Evolutionary conservation across 2,329 filamentous ascomycete genomes (phyloP).

Genomic region (Davidsoniella eucalypti): DNA sequence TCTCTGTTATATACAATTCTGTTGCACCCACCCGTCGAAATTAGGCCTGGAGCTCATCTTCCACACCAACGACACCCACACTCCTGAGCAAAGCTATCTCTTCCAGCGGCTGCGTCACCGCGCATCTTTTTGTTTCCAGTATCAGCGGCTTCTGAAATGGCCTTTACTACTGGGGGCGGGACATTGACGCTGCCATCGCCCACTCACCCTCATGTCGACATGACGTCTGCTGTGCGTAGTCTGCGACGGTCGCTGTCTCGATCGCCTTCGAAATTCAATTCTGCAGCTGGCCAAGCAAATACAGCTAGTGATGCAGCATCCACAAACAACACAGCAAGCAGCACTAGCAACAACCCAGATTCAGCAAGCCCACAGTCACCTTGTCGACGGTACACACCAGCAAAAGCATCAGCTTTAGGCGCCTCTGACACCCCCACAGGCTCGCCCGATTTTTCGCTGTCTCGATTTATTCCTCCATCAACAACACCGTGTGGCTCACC

Average conservation of each 20-base stretch:
- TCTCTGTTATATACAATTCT: no score
- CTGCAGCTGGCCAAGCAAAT: conserved; percentile 6
- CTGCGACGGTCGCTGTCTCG: conserved; percentile 76
- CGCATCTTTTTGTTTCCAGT: not conserved
- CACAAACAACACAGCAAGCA: conserved; percentile 15
- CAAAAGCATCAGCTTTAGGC: conserved; percentile 12
- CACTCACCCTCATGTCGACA: conserved; percentile 66
- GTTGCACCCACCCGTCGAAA: no score
- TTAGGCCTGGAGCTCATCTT: no score
- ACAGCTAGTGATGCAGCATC: conserved; percentile 20
- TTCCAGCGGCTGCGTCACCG: not conserved
- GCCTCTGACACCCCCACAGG: conserved; percentile 3
- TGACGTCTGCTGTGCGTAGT: conserved; percentile 65
- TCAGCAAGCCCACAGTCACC: conserved; percentile 36
- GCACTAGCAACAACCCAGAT: conserved; percentile 30
- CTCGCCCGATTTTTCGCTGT: conserved; percentile 1
- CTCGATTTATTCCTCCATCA: conserved; percentile 7
- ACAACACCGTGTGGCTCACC: conserved; percentile 13
- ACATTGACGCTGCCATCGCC: conserved; percentile 79
- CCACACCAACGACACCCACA: no score
- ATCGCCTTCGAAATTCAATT: conserved; percentile 72
- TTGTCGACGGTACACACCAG: conserved; percentile 25
- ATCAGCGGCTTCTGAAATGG: conserved; percentile 26
- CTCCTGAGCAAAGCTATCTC: not conserved
- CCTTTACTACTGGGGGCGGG: conserved; percentile 44